Base-by-base conservation (phyloP, 306 rosid genomes). In the Dryas drummondii region DNA sequence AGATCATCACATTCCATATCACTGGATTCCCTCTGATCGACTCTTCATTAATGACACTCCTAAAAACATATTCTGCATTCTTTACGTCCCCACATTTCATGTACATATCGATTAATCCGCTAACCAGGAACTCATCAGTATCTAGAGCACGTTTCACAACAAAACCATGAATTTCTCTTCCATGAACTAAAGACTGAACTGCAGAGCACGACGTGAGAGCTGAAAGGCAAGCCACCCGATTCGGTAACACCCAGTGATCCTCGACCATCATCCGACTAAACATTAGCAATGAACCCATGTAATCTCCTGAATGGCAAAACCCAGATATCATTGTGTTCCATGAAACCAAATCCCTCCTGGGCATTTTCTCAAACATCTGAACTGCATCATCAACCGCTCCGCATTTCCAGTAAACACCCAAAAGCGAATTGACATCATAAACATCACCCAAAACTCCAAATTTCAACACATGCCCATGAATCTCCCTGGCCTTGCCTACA, bases 1-100 rank as follows among this genome's bases (percentile, higher is more conserved):
- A 61, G 44, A 81, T 84, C 78, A 84, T 80, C 62, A 84, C 87
- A 80, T 84, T 84, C 87, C 87, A 84, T 17, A 84, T 69, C 16
- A 84, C 85, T 1, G 75, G 26, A 69, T 80, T 84, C 22, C 52
- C 64, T 80, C 40, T 56, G 19, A 74, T 46, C 0, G 37, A 44
- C 54, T 80, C 82, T 13, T 56, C 48, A 52, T 55, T 44, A 26
- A 80, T 22, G 68, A 22, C 15, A 3, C 76, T 59, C 51, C 68
- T 49, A 71, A 77, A 80, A 46, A 84, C 74, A 67, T 22, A 41
- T 44, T 69, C 74, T 6, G 84, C 87, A 45, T 71, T 72, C 70
- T 72, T 80, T 32, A 77, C 54, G 70, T 80, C 75, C 68, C 84
- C 82, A 64, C 78, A 80, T 58, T 84, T 84, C 87, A 84, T 80